Base-by-base conservation (phyloP, 192 early-diverging fungal species). In the Podila horticola region DNA sequence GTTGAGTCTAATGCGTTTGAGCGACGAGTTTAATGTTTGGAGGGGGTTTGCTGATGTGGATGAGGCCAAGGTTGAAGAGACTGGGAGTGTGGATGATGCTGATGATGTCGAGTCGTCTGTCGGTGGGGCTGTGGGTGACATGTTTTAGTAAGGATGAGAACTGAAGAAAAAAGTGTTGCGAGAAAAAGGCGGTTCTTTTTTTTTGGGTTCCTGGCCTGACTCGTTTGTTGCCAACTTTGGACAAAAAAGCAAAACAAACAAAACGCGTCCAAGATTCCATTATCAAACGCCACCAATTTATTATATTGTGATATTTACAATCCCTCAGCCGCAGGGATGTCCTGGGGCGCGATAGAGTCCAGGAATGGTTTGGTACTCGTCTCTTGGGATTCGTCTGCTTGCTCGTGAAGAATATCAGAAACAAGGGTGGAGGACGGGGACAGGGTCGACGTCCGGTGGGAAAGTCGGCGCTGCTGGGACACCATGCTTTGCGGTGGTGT, bases 341-440 rank as follows among this genome's bases (percentile, higher is more conserved):
- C 24, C 52, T 55, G 52, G 20, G 52, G 52, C 4, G 52, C 22
- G 52, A 55, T 55, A 9, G 52, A 55, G 52, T 55, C 30, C 34
- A 34, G 33, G 22, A n/a, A 63, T 38, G 5, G 62, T 34, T 63
- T 63, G 20, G 33, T 19, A 19, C 20, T n/a, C 20, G 30, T n/a
- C 17, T 63, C 62, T 19, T 63, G 62, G 62, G 62, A 63, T 63
- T 63, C 34, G 33, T 70, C 64, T 30, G 33, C 19, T 22, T 61
- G 68, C 9, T 77, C 75, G 48, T 71, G 75, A n/a, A 69, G 58
- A 55, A 49, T 67, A 20, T 66, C 69, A 48, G 69, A 66, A 6
- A 77, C 75, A 22, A 77, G 57, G 9, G 75, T 77, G 26, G 75
- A 77, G 34, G 75, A 77, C 10, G 75, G 75, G 11, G 75, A 77